Evolutionary conservation across 2,329 filamentous ascomycete species (phyloP), one percentile per base, ranked within the genome.

Genomic region (Stagonosporopsis cucurbitacearum): DNA sequence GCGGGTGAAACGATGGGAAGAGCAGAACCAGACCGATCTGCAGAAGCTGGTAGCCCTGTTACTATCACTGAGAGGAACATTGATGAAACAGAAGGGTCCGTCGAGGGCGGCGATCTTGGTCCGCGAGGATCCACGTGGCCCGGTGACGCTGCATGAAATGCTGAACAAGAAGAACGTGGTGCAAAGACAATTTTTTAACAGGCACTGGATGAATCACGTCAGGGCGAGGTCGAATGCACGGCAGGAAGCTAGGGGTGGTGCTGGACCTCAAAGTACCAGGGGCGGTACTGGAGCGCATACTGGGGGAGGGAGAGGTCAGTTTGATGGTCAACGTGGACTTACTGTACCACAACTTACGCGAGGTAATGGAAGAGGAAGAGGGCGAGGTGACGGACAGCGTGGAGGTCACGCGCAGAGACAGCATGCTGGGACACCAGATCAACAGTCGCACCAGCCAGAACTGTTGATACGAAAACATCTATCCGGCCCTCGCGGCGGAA

Each of bases 21-120:
- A 57, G 8, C 53, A 48, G 17, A 57, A 71, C 7, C 66, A 71
- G 37, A 55, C 58, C 7, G 47, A 53, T 39, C 50, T 71, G n/a
- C 57, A 58, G 11, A 70, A 68, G 30, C 58, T 71, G 2, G 67
- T 62, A 0, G 52, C 50, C 6, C 49, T 71, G 28, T 54, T 71
- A 6, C n/a, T 13, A 0, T 36, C 45, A 35, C 40, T 71, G 28
- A 61, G 56, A 17, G 33, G 20, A 0, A 54, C 59, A 8, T 26
- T 70, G 26, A 58, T 48, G 44, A 42, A 44, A 22, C 59, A 68
- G 46, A 50, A 41, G 2, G 55, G 63, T 4, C 64, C 63, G 1
- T 47, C 59, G 17, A 60, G 58, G 22, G 58, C 59, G 0, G 56
- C 56, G 0, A 58, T 69, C 0, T 30, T 69, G 37, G 58, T 67